phyloP scores from a whole-genome alignment of 2,329 filamentous ascomycete species.

The Leptosphaerulina australis region DNA sequence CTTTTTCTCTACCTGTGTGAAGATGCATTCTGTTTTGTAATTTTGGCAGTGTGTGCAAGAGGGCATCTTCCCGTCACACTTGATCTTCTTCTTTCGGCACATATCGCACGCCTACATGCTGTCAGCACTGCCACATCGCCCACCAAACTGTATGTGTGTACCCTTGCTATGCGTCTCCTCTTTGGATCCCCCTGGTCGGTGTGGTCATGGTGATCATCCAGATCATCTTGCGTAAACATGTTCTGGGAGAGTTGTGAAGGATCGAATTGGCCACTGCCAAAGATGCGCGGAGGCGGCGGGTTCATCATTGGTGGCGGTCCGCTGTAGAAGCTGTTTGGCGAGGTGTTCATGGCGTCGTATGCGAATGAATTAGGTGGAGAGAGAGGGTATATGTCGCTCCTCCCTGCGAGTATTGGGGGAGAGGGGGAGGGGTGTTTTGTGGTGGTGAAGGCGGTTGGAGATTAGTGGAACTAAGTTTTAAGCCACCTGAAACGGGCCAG shows the following conservation, averaged over 20 bases:
- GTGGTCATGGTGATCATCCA: slow-evolving; percentile 60
- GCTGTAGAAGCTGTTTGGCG: slow-evolving; percentile 43
- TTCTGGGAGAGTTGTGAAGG: slow-evolving; percentile 46
- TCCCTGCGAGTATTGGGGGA: slow-evolving; percentile 16
- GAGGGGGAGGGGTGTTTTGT: slow-evolving; percentile 34
- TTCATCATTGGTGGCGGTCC: slow-evolving; percentile 48
- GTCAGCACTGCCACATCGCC: slow-evolving; percentile 28
- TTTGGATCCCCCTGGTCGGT: slow-evolving; percentile 75
- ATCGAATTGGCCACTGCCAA: slow-evolving; percentile 46
- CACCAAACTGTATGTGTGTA: slow-evolving; percentile 51
- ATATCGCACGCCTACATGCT: slow-evolving; percentile 80
- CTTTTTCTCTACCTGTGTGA: slow-evolving; percentile 99
- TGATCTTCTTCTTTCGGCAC: slow-evolving; percentile 96
- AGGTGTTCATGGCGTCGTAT: slow-evolving; percentile 39
- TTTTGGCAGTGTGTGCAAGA: slow-evolving; percentile 95
- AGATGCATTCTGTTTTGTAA: slow-evolving; percentile 97
- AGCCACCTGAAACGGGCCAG: slow-evolving; percentile 42
- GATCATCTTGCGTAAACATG: slow-evolving; percentile 57
- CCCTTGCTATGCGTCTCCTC: slow-evolving; percentile 83
- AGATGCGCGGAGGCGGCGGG: slow-evolving; percentile 48
- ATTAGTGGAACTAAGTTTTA: slow-evolving; percentile 25
- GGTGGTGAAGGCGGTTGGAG: slow-evolving; percentile 18
- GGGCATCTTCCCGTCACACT: slow-evolving; percentile 95
- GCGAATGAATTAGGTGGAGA: neutral
- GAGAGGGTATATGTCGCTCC: slow-evolving; percentile 18